These are phyloP conservation scores for Tanacetum coccineum DNA, from an alignment of 129 eudicot species.

Conservation along the genomic window DNA sequence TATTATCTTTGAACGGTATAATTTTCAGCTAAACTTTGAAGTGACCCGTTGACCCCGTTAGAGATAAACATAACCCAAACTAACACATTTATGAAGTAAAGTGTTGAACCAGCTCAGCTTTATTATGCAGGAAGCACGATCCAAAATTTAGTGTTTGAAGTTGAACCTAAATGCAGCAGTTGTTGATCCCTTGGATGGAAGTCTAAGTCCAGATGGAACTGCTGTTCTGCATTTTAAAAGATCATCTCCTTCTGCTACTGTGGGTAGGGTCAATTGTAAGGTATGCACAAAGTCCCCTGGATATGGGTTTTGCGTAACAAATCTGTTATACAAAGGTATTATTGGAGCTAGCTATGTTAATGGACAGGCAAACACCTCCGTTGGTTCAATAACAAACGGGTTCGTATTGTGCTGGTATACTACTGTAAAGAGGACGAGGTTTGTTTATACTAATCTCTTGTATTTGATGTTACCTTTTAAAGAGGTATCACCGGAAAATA, in stretches of 20 bases:
- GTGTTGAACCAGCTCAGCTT: conserved; percentile 1
- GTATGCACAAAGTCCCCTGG: conserved; percentile 27
- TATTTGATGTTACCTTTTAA: conserved; percentile 74
- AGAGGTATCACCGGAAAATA: conserved; percentile 47
- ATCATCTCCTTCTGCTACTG: conserved; percentile 64
- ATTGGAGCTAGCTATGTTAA: background rate
- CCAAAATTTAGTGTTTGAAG: conserved; percentile 76
- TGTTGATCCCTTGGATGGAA: conserved; percentile 79
- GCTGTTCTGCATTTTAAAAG: conserved; percentile 60
- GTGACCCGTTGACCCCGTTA: background rate
- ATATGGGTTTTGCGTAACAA: background rate
- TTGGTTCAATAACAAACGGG: conserved; percentile 6
- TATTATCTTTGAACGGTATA: too few species aligned
- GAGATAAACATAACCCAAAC: background rate
- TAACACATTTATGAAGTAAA: background rate
- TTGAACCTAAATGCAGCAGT: conserved; percentile 64
- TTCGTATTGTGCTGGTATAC: conserved; percentile 53
- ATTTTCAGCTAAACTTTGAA: too few species aligned
- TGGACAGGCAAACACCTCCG: background rate
- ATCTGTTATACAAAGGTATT: background rate
- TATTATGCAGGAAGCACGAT: conserved; percentile 78
- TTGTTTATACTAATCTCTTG: conserved; percentile 72
- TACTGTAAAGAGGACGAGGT: conserved; percentile 97
- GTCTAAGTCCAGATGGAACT: conserved; percentile 73
- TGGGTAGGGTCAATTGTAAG: conserved; percentile 82